Base-by-base conservation (phyloP, 2,329 filamentous ascomycete genomes). In the Monosporascus sp. region DNA sequence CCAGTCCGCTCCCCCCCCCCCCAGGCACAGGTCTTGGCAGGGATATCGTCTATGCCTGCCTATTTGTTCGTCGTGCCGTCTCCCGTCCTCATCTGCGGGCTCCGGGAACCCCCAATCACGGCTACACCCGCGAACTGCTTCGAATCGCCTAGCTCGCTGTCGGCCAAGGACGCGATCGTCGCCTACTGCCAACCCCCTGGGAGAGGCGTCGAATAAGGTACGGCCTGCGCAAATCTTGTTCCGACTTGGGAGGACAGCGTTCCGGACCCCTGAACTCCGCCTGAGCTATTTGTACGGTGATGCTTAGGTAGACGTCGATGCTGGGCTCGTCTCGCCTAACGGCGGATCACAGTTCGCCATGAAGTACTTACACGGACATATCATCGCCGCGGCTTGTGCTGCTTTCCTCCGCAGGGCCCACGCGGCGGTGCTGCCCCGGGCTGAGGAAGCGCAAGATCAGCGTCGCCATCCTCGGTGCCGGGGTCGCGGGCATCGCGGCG, bases 391-490 rank as follows among this genome's bases (percentile, higher is more conserved):
- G 38, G 11, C 22, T 24, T 24, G 1, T 24, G 22, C 22, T 24
- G 22, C 22, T 24, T 24, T 24, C 22, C 22, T 4, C 22, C 22
- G 22, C 22, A 24, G 22, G 3, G 22, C 22, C 22, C 22, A 24
- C 22, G 3, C 22, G 22, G 22, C 3, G 5, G 22, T 4, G 22
- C 25, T 27, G 25, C 25, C 25, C 25, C 7, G 25, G 25, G 7
- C 25, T 27, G 25, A 27, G 25, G 25, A 27, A 27, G 25, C 25
- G 25, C 22, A 65, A 64, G 53, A 74, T 73, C 2, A 68, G 68
- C 49, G 72, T 76, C 6, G 3, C 66, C 88, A 24, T 24, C 22
- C 22, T 24, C 22, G 22, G 22, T 4, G 22, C 22, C 22, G 22
- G 22, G 22, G 22, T 24, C 4, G 22, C 22, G 22, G 22, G 22